Percentiles rank a stretch among this genome's conserved stretches.
These are phyloP conservation scores for Ceratocystis huliohia DNA, from an alignment of 2,329 filamentous ascomycete genomes.

Conservation along the genomic window DNA sequence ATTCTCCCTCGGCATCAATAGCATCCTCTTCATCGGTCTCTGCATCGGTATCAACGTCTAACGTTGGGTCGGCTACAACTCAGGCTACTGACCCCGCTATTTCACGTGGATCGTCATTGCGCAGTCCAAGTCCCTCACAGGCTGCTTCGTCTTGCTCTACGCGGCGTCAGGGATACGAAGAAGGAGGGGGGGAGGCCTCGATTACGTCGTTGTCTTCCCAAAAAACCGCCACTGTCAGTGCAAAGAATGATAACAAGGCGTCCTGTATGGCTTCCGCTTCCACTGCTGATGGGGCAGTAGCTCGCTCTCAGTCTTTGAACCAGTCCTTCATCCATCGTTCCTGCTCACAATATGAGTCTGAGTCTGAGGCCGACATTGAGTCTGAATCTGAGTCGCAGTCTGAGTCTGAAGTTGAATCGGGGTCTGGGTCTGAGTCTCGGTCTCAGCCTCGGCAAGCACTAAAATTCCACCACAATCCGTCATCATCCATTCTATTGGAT, in stretches of 20 bases:
- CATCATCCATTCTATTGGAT: not conserved
- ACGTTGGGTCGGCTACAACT: constrained; percentile 15
- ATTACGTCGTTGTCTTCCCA: not conserved
- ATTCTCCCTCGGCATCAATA: constrained; percentile 2
- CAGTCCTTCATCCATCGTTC: not conserved
- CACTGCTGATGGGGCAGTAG: not conserved
- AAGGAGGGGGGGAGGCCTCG: not conserved
- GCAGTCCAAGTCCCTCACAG: constrained; percentile 9
- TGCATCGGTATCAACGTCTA: not conserved
- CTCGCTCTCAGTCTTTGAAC: not conserved
- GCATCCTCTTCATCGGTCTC: constrained; percentile 5
- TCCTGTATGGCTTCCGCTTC: constrained; percentile 13
- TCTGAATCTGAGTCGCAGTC: not conserved
- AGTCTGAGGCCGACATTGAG: not conserved
- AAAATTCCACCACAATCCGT: not conserved
- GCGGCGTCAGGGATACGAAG: not conserved
- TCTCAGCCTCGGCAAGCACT: not conserved
- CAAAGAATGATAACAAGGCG: not conserved
- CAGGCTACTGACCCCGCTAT: constrained; percentile 14
- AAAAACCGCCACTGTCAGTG: not conserved
- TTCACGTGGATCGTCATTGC: constrained; percentile 7
- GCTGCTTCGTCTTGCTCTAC: not conserved
- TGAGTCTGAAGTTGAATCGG: not conserved
- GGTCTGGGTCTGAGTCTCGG: not conserved
- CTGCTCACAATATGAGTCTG: not conserved